Conservation (phyloP, 75 land plant genomes). For the Picea glauca region DNA sequence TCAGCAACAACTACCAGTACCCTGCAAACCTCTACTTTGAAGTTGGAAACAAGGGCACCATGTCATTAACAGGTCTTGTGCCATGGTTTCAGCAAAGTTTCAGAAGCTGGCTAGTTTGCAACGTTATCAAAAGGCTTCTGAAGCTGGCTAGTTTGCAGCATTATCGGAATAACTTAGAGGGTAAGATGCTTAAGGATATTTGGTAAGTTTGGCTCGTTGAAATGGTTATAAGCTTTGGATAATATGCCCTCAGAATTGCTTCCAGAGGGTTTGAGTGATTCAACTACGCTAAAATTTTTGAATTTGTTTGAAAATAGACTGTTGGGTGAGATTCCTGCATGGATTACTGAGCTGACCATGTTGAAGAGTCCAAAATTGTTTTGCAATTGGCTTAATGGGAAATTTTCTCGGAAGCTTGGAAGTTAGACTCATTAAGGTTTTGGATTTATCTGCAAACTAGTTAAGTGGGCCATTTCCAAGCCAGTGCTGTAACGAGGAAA, state of each 20-base stretch:
- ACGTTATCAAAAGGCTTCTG: too few species aligned
- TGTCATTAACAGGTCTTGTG: too few species aligned
- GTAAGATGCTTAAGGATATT: constrained; percentile 36
- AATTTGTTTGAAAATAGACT: not conserved
- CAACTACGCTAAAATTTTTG: constrained; percentile 5
- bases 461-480: not conserved
- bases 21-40: too few species aligned
- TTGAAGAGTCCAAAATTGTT: too few species aligned
- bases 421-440: constrained; percentile 6
- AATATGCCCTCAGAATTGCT: constrained; percentile 37
- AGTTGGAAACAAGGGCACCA: too few species aligned
- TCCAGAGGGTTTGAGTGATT: not conserved
- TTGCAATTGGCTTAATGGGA: too few species aligned
- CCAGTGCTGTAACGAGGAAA: constrained; percentile 22
- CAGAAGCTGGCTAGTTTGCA: too few species aligned
- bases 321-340: constrained; percentile 17
- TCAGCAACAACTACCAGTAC: too few species aligned
- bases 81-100: not conserved
- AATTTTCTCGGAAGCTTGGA: constrained; percentile 20
- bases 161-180: constrained; percentile 30
- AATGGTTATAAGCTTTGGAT: constrained; percentile 11
- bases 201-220: constrained; percentile 12
- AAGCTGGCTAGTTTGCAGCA: too few species aligned
- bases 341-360: constrained; percentile 8
- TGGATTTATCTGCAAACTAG: constrained; percentile 23